These are phyloP conservation scores for Penicillium thymicola DNA, from an alignment of 2,329 filamentous ascomycete species.

Conservation along the genomic window DNA sequence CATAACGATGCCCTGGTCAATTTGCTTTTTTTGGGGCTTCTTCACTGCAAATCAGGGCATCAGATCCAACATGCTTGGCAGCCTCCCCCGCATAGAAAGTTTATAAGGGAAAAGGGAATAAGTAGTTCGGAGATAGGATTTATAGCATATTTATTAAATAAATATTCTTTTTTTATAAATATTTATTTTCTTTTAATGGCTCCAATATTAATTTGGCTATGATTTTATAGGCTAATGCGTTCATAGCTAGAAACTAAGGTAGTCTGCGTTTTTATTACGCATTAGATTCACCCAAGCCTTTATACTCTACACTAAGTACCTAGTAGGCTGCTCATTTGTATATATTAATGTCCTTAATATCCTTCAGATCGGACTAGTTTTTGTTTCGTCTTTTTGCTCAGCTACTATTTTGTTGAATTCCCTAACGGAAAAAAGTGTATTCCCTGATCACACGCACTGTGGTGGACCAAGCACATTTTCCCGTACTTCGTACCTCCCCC, in stretches of 20 bases:
- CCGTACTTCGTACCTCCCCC: slow-evolving; percentile 3
- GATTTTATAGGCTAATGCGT: not conserved
- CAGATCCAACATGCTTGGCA: slow-evolving; percentile 24
- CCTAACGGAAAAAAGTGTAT: slow-evolving; percentile 6
- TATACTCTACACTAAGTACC: not conserved
- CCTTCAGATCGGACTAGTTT: not conserved
- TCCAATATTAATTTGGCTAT: not conserved
- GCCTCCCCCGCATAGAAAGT: slow-evolving; percentile 27
- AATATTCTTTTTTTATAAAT: too few species aligned
- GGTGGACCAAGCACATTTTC: slow-evolving; percentile 11
- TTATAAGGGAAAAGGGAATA: slow-evolving; percentile 6
- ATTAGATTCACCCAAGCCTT: slow-evolving; percentile 10
- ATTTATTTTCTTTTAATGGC: not conserved
- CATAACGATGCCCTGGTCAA: not conserved
- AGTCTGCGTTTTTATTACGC: slow-evolving; percentile 19
- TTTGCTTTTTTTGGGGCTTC: slow-evolving; percentile 8
- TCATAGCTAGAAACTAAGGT: slow-evolving; percentile 10
- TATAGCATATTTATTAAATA: not conserved
- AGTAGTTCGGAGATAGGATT: not conserved
- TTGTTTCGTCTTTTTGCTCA: slow-evolving; percentile 1
- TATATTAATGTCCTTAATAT: slow-evolving; percentile 5
- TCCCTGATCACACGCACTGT: slow-evolving; percentile 9
- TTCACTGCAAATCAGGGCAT: slow-evolving; percentile 25
- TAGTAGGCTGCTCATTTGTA: not conserved
- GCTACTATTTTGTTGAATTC: not conserved